Percentiles rank a stretch among this genome's conserved stretches.
Evolutionary conservation across 2,329 filamentous ascomycete genomes (phyloP).

Genomic region (Monilinia aucupariae): DNA sequence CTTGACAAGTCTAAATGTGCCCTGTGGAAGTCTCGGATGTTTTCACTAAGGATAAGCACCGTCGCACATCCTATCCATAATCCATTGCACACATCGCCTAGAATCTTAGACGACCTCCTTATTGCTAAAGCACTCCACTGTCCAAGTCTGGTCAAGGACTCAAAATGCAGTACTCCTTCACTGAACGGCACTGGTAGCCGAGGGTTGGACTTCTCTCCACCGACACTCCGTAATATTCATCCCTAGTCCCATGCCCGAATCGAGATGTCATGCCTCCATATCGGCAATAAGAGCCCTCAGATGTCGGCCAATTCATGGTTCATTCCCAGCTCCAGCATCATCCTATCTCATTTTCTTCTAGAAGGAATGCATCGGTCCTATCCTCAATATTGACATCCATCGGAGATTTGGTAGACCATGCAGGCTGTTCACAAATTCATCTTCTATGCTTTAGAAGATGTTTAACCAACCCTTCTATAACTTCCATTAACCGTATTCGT

Average conservation of each 20-base stretch:
- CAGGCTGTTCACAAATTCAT: not conserved
- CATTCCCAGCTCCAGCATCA: not conserved
- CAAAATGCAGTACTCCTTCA: not conserved
- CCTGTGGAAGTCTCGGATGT: not conserved
- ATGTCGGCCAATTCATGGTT: not conserved
- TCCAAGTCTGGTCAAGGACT: not conserved
- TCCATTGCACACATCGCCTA: not conserved
- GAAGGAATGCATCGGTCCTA: not conserved
- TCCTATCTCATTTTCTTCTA: not conserved
- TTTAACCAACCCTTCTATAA: not conserved
- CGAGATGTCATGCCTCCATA: not conserved
- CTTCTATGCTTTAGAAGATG: not conserved
- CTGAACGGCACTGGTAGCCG: not conserved
- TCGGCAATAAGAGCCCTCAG: not conserved
- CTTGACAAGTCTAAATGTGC: not conserved
- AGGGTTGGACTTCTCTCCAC: constrained; percentile 2
- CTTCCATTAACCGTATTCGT: not conserved
- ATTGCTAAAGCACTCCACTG: not conserved
- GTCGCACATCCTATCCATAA: not conserved
- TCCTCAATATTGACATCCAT: not conserved
- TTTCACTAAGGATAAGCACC: not conserved
- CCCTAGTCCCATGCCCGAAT: not conserved
- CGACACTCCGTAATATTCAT: constrained; percentile 4
- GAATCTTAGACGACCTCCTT: not conserved
- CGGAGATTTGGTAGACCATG: constrained; percentile 7